These are phyloP conservation scores for Torulaspora delbrueckii DNA, from an alignment of 805 yeast species.

Conservation along the genomic window DNA sequence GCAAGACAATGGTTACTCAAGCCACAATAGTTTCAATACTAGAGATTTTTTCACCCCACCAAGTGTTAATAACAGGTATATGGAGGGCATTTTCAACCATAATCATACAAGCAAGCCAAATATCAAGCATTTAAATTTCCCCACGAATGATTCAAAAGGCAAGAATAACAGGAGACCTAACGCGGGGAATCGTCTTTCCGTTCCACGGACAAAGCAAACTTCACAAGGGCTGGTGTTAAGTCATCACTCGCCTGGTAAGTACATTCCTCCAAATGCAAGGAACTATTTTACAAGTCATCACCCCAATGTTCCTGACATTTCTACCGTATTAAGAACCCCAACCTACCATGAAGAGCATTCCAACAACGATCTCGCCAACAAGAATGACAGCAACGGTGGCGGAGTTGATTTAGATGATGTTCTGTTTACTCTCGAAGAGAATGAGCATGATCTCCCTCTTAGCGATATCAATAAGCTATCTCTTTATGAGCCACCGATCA, in stretches of 20 bases:
- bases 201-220: conserved; percentile 7
- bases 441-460: conserved; percentile 24
- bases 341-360: conserved; percentile 25
- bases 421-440: conserved; percentile 36
- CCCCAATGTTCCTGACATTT: conserved; percentile 23
- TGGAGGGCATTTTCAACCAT: conserved; percentile 55
- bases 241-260: conserved; percentile 48
- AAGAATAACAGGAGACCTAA: conserved; percentile 21
- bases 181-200: conserved; percentile 13
- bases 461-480: conserved; percentile 26
- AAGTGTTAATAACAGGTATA: conserved; percentile 62
- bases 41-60: conserved; percentile 78
- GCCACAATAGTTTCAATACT: conserved; percentile 44
- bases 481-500: conserved; percentile 14
- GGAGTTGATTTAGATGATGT: conserved; percentile 33
- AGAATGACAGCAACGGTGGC: conserved; percentile 19
- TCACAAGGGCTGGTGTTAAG: conserved; percentile 5
- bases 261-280: conserved; percentile 69
- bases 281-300: conserved; percentile 10
- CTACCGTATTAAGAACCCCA: conserved; percentile 20
- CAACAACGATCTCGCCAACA: conserved; percentile 2
- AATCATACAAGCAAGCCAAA: conserved; percentile 32
- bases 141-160: conserved; percentile 3
- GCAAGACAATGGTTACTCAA: conserved; percentile 13
- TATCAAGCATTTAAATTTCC: conserved; percentile 18